phyloP scores from a whole-genome alignment of 2,329 filamentous ascomycete genomes.

The Lecanoromycetidae sp. region DNA sequence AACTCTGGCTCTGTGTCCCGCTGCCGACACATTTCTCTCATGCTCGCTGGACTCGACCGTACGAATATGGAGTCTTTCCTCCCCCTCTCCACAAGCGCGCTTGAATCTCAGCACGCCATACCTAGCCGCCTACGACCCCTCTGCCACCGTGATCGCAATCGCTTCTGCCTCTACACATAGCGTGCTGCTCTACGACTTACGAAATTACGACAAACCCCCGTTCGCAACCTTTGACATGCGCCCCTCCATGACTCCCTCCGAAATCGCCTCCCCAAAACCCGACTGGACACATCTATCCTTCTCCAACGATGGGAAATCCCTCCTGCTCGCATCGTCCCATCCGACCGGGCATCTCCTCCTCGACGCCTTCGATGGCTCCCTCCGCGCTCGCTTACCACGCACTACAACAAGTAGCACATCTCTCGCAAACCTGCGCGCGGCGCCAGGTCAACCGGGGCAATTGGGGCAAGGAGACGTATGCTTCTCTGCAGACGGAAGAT shows the following conservation, averaged over 20 bases:
- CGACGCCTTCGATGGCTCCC: constrained; percentile 76
- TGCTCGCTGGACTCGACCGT: constrained; percentile 86
- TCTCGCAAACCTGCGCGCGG: constrained; percentile 20
- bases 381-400: constrained; percentile 49
- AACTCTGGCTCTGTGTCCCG: constrained; percentile 69
- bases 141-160: constrained; percentile 80
- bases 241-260: constrained; percentile 35
- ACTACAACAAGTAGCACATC: constrained; percentile 15
- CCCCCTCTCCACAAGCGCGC: constrained; percentile 66
- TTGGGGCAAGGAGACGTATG: constrained; percentile 61
- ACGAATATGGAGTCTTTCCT: constrained; percentile 76
- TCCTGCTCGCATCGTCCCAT: constrained; percentile 74
- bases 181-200: constrained; percentile 80
- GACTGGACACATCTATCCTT: constrained; percentile 87
- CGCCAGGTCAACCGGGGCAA: constrained; percentile 38
- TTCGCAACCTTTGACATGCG: constrained; percentile 72
- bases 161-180: constrained; percentile 68
- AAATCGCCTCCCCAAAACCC: constrained; percentile 43
- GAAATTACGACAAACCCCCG: constrained; percentile 85
- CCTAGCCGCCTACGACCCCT: constrained; percentile 82
- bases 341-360: constrained; percentile 69
- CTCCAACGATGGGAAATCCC: constrained; percentile 82
- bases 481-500: constrained; percentile 81
- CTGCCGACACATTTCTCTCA: constrained; percentile 81
- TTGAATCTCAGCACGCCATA: constrained; percentile 70